Evolutionary conservation across 2,329 filamentous ascomycete genomes (phyloP).

Genomic region (Tolypocladium ovalisporum): DNA sequence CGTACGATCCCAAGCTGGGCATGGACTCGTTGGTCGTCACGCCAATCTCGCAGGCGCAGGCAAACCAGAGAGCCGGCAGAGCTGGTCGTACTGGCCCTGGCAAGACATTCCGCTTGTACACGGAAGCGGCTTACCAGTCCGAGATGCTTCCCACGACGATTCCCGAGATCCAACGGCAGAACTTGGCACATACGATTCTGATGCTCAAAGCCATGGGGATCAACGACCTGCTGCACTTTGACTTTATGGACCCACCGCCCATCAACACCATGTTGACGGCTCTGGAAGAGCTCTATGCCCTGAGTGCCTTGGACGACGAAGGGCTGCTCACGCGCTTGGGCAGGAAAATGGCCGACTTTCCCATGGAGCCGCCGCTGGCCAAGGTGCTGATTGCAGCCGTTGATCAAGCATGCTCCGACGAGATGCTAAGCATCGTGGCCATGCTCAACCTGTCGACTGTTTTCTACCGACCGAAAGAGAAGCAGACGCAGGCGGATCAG

Average conservation of each 20-base stretch:
- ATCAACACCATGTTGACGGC: conserved; percentile 97
- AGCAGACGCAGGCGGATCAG: conserved; percentile 90
- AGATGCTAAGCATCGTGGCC: conserved; percentile 86
- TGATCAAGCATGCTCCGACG: conserved; percentile 81
- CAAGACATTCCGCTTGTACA: conserved; percentile 93
- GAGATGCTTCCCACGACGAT: conserved; percentile 97
- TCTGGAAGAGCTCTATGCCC: conserved; percentile 85
- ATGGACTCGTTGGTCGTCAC: conserved; percentile 97
- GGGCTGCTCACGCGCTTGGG: conserved; percentile 84
- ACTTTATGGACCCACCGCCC: conserved; percentile 97
- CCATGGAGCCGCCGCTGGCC: conserved; percentile 87
- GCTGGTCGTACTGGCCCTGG: conserved; percentile 91
- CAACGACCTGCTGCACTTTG: conserved; percentile 92
- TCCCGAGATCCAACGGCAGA: conserved; percentile 92
- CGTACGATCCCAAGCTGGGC: conserved; percentile 90
- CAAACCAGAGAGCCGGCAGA: conserved; percentile 85
- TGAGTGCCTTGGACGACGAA: conserved; percentile 89
- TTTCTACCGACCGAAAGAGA: conserved; percentile 95
- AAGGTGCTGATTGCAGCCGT: conserved; percentile 85
- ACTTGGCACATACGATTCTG: conserved; percentile 82
- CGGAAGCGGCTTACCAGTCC: conserved; percentile 86
- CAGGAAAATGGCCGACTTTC: conserved; percentile 96
- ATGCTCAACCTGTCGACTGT: conserved; percentile 83
- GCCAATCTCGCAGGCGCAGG: conserved; percentile 92
- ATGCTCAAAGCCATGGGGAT: conserved; percentile 99